Conservation (phyloP, 2,329 filamentous ascomycete species). For the Fusarium circinatum region DNA sequence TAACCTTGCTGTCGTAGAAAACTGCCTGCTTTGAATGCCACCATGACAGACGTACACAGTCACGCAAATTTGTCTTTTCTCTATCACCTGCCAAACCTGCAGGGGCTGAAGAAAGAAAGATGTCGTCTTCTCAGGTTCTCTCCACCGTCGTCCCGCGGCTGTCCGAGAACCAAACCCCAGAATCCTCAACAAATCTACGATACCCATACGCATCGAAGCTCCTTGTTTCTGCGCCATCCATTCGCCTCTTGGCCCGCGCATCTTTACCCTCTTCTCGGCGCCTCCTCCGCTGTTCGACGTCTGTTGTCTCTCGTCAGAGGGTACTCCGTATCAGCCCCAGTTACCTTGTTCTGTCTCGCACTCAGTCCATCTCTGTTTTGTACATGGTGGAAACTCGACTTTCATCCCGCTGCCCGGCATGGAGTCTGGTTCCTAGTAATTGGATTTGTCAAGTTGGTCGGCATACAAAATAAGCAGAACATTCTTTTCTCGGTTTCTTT, state of each 20-base stretch:
- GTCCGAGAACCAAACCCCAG: constrained; percentile 24
- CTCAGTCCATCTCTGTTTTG: neutral
- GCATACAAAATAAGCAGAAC: neutral
- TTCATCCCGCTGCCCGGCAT: constrained; percentile 8
- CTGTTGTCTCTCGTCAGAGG: constrained; percentile 11
- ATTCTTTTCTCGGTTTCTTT: neutral
- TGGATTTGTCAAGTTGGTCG: neutral
- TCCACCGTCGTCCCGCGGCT: constrained; percentile 25
- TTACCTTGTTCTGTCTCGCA: neutral
- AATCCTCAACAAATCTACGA: constrained; percentile 40
- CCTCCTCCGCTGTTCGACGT: constrained; percentile 35
- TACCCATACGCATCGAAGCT: constrained; percentile 10
- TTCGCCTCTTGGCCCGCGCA: constrained; percentile 37
- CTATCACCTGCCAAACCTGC: constrained; percentile 5
- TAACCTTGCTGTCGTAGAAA: neutral
- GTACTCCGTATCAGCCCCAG: constrained; percentile 9
- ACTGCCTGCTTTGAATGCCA: neutral
- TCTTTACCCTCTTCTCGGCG: constrained; percentile 34
- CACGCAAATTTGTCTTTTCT: neutral
- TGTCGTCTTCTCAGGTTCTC: neutral
- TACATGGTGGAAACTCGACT: constrained; percentile 27
- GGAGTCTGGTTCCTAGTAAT: neutral
- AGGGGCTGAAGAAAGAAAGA: neutral
- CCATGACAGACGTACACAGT: neutral
- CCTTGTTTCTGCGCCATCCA: constrained; percentile 15